phyloP scores from a whole-genome alignment of 1,139 yeast species.

The Candida gigantensis region DNA sequence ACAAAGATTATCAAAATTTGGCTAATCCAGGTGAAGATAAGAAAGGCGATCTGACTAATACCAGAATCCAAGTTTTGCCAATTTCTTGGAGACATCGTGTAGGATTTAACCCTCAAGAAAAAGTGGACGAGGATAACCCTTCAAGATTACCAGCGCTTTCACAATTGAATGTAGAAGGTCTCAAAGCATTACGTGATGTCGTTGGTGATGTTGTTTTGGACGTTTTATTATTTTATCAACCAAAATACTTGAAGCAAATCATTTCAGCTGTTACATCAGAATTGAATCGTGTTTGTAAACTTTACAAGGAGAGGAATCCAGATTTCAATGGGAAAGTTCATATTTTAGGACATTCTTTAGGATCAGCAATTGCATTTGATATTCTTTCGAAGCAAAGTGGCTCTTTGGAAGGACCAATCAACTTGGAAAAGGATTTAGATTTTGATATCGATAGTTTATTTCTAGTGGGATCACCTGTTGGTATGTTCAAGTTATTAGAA shows the following conservation, averaged over 20 bases:
- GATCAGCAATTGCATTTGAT: conserved; percentile 84
- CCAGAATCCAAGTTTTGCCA: conserved; percentile 74
- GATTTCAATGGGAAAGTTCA: conserved; percentile 77
- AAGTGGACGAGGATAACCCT: conserved; percentile 30
- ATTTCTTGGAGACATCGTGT: conserved; percentile 76
- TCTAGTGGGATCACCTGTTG: conserved; percentile 87
- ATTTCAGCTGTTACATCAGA: conserved; percentile 66
- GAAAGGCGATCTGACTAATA: conserved; percentile 32
- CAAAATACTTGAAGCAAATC: conserved; percentile 63
- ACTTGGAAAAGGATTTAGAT: conserved; percentile 42
- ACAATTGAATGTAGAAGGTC: conserved; percentile 80
- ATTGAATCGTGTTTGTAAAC: conserved; percentile 65
- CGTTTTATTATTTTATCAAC: conserved; percentile 81
- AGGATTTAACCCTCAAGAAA: conserved; percentile 55
- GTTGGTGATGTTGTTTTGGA: conserved; percentile 88
- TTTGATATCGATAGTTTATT: conserved; percentile 78
- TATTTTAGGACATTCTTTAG: conserved; percentile 87
- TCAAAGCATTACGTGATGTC: conserved; percentile 71
- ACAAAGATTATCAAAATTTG: conserved; percentile 41
- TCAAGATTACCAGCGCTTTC: conserved; percentile 60
- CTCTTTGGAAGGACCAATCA: conserved; percentile 20
- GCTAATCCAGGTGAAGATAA: conserved; percentile 27
- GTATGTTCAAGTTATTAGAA: conserved; percentile 74
- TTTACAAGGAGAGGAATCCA: conserved; percentile 67
- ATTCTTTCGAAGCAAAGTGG: conserved; percentile 62